Conservation (phyloP, 495 filamentous ascomycete species). For the Talaromyces nanjingensis region DNA sequence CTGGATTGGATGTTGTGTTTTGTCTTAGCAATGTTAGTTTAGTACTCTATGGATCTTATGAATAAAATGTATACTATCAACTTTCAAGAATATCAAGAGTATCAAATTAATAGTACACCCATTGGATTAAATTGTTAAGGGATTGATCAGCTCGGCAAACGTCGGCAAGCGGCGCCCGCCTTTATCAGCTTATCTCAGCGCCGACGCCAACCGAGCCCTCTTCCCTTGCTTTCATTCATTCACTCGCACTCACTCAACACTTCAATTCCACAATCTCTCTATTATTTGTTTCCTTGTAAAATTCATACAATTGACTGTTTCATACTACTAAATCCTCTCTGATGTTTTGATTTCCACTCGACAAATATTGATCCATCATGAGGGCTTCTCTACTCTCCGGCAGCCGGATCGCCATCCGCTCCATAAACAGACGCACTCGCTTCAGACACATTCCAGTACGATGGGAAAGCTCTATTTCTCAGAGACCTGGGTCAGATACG, state of each 20-base stretch:
- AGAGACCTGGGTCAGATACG: conserved; percentile 64
- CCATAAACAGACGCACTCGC: neutral
- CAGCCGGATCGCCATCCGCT: conserved; percentile 7
- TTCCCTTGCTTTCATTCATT: neutral
- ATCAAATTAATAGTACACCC: too few species aligned
- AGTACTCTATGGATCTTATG: neutral
- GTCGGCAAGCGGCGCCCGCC: neutral
- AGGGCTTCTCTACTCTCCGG: conserved; percentile 21
- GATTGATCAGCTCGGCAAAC: too few species aligned
- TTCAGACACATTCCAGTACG: conserved; percentile 18
- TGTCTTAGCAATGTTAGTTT: neutral
- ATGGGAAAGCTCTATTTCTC: conserved; percentile 55
- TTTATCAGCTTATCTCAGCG: conserved; percentile 5
- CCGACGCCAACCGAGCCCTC: conserved; percentile 31
- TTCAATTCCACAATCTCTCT: neutral
- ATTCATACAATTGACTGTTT: neutral
- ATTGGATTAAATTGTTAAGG: too few species aligned
- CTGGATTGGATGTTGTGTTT: neutral
- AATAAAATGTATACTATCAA: neutral
- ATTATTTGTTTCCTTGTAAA: neutral
- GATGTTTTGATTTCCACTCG: neutral
- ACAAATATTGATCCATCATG: neutral
- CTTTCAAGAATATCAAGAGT: too few species aligned
- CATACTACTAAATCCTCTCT: neutral
- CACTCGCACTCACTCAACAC: neutral